These are phyloP conservation scores for Aspergillus carlsbadensis DNA, from an alignment of 495 filamentous ascomycete genomes.

Conservation along the genomic window DNA sequence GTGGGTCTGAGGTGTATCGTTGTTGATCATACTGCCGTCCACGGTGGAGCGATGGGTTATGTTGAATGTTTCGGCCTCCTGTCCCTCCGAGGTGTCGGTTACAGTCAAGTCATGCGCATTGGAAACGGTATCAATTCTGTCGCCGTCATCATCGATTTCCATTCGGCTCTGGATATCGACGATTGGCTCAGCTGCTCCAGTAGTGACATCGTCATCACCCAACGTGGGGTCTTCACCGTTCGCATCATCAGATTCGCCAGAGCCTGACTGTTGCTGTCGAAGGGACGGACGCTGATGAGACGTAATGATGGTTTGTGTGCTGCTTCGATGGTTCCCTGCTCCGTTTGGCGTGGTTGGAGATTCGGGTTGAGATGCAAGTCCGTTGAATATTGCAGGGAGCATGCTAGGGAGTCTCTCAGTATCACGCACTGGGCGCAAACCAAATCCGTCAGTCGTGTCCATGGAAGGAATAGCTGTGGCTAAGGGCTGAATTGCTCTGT, in stretches of 20 bases:
- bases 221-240: slow-evolving; percentile 73
- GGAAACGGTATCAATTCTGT: slow-evolving; percentile 68
- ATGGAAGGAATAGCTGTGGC: slow-evolving; percentile 69
- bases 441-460: slow-evolving; percentile 73
- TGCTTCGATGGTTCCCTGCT: slow-evolving; percentile 53
- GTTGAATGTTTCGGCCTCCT: slow-evolving; percentile 88
- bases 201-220: slow-evolving; percentile 56
- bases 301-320: slow-evolving; percentile 39
- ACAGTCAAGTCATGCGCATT: slow-evolving; percentile 72
- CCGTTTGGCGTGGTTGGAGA: slow-evolving; percentile 90
- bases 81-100: slow-evolving; percentile 76
- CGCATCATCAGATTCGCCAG: slow-evolving; percentile 83
- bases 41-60: slow-evolving; percentile 88
- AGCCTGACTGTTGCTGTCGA: slow-evolving; percentile 81
- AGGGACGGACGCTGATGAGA: slow-evolving; percentile 69
- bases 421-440: slow-evolving; percentile 78
- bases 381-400: slow-evolving; percentile 67
- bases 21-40: slow-evolving; percentile 84
- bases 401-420: slow-evolving; percentile 84
- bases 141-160: slow-evolving; percentile 77
- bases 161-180: slow-evolving; percentile 76
- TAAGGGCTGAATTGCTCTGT: slow-evolving; percentile 63
- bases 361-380: slow-evolving; percentile 81
- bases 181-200: slow-evolving; percentile 70
- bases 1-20: slow-evolving; percentile 53